These are phyloP conservation scores for Rhodotorula mucilaginosa DNA, from an alignment of 1,284 basidiomycete species.

Conservation along the genomic window DNA sequence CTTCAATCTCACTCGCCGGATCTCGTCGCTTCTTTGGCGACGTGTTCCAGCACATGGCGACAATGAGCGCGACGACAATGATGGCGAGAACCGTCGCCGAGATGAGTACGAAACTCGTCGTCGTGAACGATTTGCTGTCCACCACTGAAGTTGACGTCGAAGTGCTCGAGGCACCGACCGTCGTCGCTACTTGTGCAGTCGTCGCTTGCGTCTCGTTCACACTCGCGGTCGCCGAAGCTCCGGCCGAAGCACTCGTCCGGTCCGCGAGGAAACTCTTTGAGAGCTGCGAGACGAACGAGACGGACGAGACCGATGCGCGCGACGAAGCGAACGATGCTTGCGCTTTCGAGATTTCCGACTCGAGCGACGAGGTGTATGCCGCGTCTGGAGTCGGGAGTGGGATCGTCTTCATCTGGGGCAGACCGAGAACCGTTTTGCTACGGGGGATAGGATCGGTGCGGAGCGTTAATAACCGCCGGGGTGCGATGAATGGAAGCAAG, in stretches of 20 bases:
- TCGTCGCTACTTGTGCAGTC: neutral
- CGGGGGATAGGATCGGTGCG: no score
- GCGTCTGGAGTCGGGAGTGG: neutral
- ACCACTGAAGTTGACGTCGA: neutral
- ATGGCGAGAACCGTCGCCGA: constrained; percentile 6
- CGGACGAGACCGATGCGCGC: neutral
- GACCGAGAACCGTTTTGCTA: neutral
- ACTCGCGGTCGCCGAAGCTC: neutral
- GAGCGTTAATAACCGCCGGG: neutral
- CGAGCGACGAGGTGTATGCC: neutral
- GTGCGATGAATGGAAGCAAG: no score
- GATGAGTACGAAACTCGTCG: neutral
- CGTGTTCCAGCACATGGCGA: neutral
- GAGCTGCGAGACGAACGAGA: neutral
- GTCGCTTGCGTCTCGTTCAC: neutral
- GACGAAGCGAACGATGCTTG: neutral
- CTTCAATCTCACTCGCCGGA: neutral
- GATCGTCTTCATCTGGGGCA: neutral
- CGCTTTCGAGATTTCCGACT: neutral
- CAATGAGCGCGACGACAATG: constrained; percentile 7
- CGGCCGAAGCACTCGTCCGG: neutral
- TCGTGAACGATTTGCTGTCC: neutral
- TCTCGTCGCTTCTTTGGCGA: constrained; percentile 1
- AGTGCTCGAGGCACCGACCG: neutral
- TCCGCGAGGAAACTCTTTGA: neutral